Evolutionary conservation across 2,329 filamentous ascomycete genomes (phyloP).

Genomic region (Claviceps spartinae): DNA sequence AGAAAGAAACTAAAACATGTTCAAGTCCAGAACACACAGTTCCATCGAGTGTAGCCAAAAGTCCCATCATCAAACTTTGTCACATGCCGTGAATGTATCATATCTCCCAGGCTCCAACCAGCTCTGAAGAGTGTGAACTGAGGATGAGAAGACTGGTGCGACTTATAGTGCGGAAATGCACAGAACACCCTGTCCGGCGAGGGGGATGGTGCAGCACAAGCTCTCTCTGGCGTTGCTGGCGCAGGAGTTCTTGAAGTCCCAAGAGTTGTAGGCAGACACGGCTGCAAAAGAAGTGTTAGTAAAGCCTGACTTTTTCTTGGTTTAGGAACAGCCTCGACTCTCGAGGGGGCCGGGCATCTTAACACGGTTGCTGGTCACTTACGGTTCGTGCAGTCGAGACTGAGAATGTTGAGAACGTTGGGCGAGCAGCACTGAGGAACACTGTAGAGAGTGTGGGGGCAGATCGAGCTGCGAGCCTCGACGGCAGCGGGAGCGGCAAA

Average conservation of each 20-base stretch:
- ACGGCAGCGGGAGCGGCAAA: conserved; percentile 1
- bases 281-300: not conserved
- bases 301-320: too few species aligned
- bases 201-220: conserved; percentile 5
- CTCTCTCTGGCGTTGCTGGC: not conserved
- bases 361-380: not conserved
- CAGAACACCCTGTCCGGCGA: conserved; percentile 1
- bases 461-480: conserved; percentile 1
- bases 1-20: too few species aligned
- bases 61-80: too few species aligned
- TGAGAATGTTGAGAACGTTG: conserved; percentile 4
- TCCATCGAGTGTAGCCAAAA: too few species aligned
- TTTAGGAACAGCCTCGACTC: too few species aligned
- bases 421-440: conserved; percentile 5
- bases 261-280: not conserved
- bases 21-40: too few species aligned
- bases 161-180: not conserved
- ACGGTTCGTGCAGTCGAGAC: conserved; percentile 6
- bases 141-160: too few species aligned
- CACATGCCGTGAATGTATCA: too few species aligned
- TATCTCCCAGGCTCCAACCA: too few species aligned
- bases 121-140: too few species aligned
- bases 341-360: too few species aligned
- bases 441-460: conserved; percentile 3
- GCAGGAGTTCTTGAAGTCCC: conserved; percentile 4